Base-by-base conservation (phyloP, 2,329 filamentous ascomycete species). In the Aureobasidium sp. region DNA sequence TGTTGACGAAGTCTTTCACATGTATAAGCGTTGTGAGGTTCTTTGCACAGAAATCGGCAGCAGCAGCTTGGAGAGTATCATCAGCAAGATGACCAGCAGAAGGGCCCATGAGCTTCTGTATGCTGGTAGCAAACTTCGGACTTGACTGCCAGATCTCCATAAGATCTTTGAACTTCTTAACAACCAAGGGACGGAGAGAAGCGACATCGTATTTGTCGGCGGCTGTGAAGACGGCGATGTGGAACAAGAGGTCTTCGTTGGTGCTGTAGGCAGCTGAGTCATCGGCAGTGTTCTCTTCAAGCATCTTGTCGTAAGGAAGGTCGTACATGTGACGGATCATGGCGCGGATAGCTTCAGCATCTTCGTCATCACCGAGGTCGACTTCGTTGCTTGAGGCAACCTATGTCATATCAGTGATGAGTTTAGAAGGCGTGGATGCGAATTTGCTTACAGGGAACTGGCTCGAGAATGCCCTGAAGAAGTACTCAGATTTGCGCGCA, bases 161-260 rank as follows among this genome's bases (percentile, higher is more conserved):
- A 11, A 36, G 14, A 5, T 41, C 25, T 16, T 59, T 51, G 47
- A 65, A 61, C 44, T 64, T 63, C 27, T 44, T 48, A 9, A 62
- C 45, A 9, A 62, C 62, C 3, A 62, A 13, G 16, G 32, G 59
- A 14, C 60, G 58, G 7, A 66, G 62, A 5, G 34, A 47, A 4
- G 57, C 59, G 11, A 65, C 48, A 14, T 64, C 51, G 48, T 65
- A 65, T 51, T 66, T 65, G 55, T 65, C 65, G 25, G 65, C 65
- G 11, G 61, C 41, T 10, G 59, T 50, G 54, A 63, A 66, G 30
- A 65, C 51, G 7, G 14, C 41, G n/a, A 60, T 58, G 16, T 51
- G 47, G 37, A 60, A 60, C 27, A 51, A 29, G 27, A 51, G 58
- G n/a, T 60, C 47, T 14, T 60, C 37, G 29, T 41, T 51, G 14